Evolutionary conservation across 306 rosid species (phyloP), one percentile per base, ranked within the genome.

Genomic region (Inga leiocalycina): DNA sequence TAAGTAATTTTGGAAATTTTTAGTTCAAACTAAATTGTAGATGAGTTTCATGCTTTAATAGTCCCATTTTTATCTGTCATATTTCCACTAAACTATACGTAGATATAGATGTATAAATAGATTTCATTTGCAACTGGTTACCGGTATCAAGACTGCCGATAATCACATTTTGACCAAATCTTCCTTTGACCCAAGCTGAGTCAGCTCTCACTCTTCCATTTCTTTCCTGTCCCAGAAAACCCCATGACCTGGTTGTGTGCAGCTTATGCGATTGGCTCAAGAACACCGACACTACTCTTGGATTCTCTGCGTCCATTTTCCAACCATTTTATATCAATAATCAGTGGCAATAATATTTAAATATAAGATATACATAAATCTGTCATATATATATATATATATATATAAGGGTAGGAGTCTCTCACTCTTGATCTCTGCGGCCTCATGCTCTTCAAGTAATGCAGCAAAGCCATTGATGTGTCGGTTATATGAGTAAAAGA

Each of bases 221-320:
- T 64, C 86, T 83, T 5, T 32, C 84, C 46, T 78, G 57, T 84
- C 86, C 90, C 4, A 87, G 88, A 87, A 95, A 95, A 35, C 83
- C 88, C 97, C 97, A 95, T 56, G 97, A 91, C 48, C 82, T 92
- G 30, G 98, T 95, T 1, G 90, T 87, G 65, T 89, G 97, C 75
- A 91, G 62, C 52, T 86, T 80, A 65, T 89, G 81, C 81, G 81
- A 87, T 77, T 84, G 81, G 85, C 90, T 91, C 78, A 79, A 78
- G 79, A 93, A 93, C 43, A 95, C 90, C 1, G 97, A 93, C 2
- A 91, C 86, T 4, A 95, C 97, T 3, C 62, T 81, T 20, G 32
- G 56, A 1, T 84, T 84, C 8, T 84, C 90, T 84, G 84, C 84
- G 81, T 46, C n/a, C 57, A 7, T 44, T 27, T 24, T 34, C 22